A percentile compares a stretch with the other conserved stretches of the same genome.
Conservation (phyloP, 768 basidiomycete species). For the Mycena rebaudengoi region DNA sequence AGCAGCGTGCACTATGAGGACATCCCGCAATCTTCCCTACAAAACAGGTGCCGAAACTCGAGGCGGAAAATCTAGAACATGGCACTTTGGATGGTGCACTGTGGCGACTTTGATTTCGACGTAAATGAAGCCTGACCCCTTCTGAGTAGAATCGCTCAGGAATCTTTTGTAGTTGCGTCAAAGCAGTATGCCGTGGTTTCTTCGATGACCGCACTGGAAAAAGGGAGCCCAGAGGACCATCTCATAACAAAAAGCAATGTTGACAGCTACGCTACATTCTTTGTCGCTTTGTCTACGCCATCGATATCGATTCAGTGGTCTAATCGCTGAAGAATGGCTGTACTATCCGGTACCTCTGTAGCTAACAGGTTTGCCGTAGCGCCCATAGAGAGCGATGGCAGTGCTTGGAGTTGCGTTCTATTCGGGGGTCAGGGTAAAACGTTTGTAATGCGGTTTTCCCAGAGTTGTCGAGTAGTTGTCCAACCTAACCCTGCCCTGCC, state of each 20-base stretch:
- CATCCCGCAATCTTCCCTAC: slow-evolving; percentile 17
- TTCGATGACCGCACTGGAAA: not conserved
- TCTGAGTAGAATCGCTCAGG: slow-evolving; percentile 7
- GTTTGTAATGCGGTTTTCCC: not conserved
- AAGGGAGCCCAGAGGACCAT: not conserved
- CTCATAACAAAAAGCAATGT: not conserved
- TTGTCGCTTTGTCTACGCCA: slow-evolving; percentile 13
- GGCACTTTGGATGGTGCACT: not conserved
- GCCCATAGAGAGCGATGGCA: no score
- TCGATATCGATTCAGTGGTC: no score
- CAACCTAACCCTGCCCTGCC: no score
- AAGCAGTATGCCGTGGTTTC: slow-evolving; percentile 14
- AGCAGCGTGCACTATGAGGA: slow-evolving; percentile 8
- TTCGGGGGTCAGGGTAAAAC: no score
- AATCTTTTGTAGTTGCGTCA: slow-evolving; percentile 8
- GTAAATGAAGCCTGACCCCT: slow-evolving; percentile 3
- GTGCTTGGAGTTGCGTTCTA: no score
- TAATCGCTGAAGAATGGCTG: not conserved
- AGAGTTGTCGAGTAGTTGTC: no score
- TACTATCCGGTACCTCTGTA: not conserved
- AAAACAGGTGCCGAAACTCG: slow-evolving; percentile 19
- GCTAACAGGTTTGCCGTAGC: no score
- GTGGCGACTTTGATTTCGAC: slow-evolving; percentile 4
- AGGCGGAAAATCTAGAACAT: slow-evolving; percentile 23
- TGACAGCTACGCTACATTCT: slow-evolving; percentile 7